Percentiles rank a stretch among this genome's conserved stretches.
Evolutionary conservation across 2,329 filamentous ascomycete genomes (phyloP).

Genomic region (Metarhizium rileyi): DNA sequence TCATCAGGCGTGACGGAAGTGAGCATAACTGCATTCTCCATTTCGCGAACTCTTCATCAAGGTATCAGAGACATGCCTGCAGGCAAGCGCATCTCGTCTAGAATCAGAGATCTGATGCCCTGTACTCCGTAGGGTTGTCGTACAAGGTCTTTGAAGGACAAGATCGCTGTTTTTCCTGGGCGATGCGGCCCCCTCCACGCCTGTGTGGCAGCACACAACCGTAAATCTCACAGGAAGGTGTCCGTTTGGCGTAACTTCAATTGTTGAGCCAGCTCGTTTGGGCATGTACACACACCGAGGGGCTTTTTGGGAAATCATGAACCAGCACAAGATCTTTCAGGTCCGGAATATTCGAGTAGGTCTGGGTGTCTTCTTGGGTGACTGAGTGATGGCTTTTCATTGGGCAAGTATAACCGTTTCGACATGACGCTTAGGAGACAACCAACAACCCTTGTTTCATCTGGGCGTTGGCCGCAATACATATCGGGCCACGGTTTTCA

Average conservation of each 20-base stretch:
- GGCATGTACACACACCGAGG: neutral
- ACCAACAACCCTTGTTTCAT: no score
- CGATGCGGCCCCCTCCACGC: no score
- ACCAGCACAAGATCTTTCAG: no score
- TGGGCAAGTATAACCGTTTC: no score
- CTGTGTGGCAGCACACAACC: neutral
- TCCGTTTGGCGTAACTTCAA: neutral
- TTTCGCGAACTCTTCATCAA: neutral
- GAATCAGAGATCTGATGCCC: neutral
- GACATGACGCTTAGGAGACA: no score
- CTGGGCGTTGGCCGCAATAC: no score
- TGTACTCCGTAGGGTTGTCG: neutral
- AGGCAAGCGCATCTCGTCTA: neutral
- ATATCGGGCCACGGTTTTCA: no score
- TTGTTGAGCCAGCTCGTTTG: neutral
- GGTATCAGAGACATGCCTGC: neutral
- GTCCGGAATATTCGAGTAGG: no score
- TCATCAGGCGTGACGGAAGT: no score
- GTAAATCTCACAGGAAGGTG: neutral
- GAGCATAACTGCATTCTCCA: neutral
- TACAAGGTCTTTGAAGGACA: neutral
- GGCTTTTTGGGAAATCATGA: neutral
- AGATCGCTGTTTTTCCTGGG: neutral
- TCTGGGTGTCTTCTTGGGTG: no score
- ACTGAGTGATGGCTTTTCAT: no score